Evolutionary conservation across 2,329 filamentous ascomycete species (phyloP).

Genomic region (Clonostachys sp.): DNA sequence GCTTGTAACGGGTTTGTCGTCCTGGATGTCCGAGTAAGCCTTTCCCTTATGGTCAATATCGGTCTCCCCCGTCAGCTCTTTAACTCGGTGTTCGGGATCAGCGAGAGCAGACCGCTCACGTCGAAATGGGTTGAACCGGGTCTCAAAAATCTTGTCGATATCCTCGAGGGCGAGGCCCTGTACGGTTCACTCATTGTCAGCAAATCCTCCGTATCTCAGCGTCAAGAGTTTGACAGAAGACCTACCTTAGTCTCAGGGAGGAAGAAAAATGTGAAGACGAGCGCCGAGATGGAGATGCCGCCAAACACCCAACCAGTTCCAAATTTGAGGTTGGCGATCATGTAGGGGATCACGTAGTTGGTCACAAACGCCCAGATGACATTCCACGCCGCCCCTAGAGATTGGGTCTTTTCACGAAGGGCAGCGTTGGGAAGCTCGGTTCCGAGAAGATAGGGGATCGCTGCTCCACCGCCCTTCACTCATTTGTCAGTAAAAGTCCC

Average conservation of each 20-base stretch:
- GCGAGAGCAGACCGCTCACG: no score
- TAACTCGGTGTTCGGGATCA: no score
- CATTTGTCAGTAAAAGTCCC: no score
- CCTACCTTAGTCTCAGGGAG: conserved; percentile 2
- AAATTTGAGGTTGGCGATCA: conserved; percentile 4
- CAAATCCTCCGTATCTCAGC: not conserved
- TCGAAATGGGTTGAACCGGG: not conserved
- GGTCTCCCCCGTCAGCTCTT: no score
- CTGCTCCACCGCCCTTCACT: conserved; percentile 5
- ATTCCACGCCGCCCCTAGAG: conserved; percentile 4
- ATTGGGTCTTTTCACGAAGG: conserved; percentile 7
- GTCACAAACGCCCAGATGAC: conserved; percentile 7
- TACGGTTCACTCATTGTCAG: no score
- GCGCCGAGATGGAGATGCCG: conserved; percentile 1
- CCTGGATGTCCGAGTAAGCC: no score
- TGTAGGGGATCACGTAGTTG: conserved; percentile 6
- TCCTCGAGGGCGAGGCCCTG: not conserved
- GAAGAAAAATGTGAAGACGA: conserved; percentile 12
- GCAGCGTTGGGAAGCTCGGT: conserved; percentile 5
- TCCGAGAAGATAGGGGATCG: conserved; percentile 8
- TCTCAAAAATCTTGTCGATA: not conserved
- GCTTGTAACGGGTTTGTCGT: no score
- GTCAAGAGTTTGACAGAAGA: not conserved
- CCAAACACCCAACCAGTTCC: conserved; percentile 7
- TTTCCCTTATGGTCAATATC: no score